Evolutionary conservation across 768 basidiomycete species (phyloP).

Genomic region (Lentinus tigrinus): DNA sequence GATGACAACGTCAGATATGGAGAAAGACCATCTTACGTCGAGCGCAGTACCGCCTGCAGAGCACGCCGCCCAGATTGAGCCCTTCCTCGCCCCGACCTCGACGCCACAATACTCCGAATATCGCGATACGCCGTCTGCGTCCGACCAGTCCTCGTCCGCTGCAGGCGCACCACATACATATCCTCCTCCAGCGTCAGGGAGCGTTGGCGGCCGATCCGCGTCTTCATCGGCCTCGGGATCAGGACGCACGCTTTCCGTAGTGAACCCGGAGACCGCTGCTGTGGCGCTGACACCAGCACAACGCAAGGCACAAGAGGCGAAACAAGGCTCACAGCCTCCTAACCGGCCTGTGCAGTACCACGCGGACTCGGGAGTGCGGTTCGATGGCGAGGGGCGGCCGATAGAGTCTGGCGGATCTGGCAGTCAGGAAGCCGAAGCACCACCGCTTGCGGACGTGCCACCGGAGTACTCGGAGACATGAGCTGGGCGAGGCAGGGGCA

Average conservation of each 20-base stretch:
- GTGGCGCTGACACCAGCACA: slow-evolving; percentile 14
- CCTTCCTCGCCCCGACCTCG: slow-evolving; percentile 1
- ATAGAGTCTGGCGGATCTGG: not conserved
- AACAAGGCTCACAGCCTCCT: not conserved
- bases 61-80: not conserved
- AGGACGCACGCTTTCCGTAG: slow-evolving; percentile 11
- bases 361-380: slow-evolving; percentile 23
- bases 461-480: slow-evolving; percentile 14
- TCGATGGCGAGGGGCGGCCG: slow-evolving; percentile 13
- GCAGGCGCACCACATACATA: slow-evolving; percentile 3
- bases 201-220: not conserved
- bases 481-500: not conserved
- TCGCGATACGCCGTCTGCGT: not conserved
- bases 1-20: not conserved
- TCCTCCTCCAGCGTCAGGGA: slow-evolving; percentile 4
- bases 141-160: not conserved
- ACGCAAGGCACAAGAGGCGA: slow-evolving; percentile 20
- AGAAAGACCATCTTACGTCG: slow-evolving; percentile 4
- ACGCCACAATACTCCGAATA: not conserved
- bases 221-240: not conserved
- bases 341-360: slow-evolving; percentile 13
- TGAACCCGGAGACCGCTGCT: slow-evolving; percentile 1
- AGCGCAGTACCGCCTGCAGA: not conserved
- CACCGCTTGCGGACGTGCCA: slow-evolving; percentile 9
- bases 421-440: not conserved